Conservation (phyloP, 2,329 filamentous ascomycete species). For the Pyricularia grisea region DNA sequence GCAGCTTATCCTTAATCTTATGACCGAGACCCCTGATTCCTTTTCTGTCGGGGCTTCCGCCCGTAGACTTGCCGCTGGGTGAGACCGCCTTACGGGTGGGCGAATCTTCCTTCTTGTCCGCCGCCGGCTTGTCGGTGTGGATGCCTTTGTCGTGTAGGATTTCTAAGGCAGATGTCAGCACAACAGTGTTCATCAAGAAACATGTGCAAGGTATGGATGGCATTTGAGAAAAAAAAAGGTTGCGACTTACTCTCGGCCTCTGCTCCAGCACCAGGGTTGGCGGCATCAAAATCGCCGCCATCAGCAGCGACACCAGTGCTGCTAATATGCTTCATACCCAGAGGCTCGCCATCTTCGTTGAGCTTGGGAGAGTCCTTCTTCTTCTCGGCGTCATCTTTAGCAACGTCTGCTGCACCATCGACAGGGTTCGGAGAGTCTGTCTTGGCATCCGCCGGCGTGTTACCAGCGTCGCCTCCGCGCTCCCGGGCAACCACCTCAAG, state of each 20-base stretch:
- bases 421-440: neutral
- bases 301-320: constrained; percentile 51
- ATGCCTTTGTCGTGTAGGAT: constrained; percentile 44
- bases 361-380: constrained; percentile 16
- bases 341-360: constrained; percentile 27
- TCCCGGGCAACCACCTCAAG: constrained; percentile 25
- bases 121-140: constrained; percentile 16
- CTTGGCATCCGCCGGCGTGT: constrained; percentile 4
- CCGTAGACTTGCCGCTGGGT: constrained; percentile 16
- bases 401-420: constrained; percentile 13
- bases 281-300: constrained; percentile 58
- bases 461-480: constrained; percentile 20
- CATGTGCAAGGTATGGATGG: neutral
- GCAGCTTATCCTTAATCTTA: constrained; percentile 60
- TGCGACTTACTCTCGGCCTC: constrained; percentile 54
- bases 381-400: constrained; percentile 13
- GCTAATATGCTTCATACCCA: constrained; percentile 48
- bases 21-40: constrained; percentile 39
- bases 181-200: neutral
- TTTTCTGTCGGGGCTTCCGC: constrained; percentile 14
- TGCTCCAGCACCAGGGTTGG: constrained; percentile 51
- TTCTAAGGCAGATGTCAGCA: constrained; percentile 23
- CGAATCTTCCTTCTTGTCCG: constrained; percentile 11
- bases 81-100: constrained; percentile 10
- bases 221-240: neutral